Evolutionary conservation across 441 rosid species (phyloP), one percentile per base, ranked within the genome.

Genomic region (Erysimum pusillum): DNA sequence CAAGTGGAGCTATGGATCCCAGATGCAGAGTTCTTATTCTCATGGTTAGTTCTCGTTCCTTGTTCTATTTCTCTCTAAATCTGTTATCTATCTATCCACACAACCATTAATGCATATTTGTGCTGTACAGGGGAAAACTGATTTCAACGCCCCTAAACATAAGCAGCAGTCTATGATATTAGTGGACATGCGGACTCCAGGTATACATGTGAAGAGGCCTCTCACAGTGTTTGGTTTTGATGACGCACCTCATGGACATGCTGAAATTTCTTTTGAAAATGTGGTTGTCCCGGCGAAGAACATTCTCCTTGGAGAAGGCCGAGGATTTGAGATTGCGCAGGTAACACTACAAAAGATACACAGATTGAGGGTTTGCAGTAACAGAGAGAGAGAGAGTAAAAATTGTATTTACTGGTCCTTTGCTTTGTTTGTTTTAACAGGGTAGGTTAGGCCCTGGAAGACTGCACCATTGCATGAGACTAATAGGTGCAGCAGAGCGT

Each of bases 1-100:
- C 99, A 44, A 96, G 98, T 80, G 99, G 99, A 73, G 99, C 99
- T 32, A 93, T 96, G 99, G 99, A 96, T 86, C 98, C 98, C 14
- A 93, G 99, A 77, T 96, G 99, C 85, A 88, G 75, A 83, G 57
- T 96, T 62, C 98, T 96, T 77, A 89, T 96, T 68, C 88, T 96
- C 81, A 96, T 96, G 99, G 99, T 96, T 71, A 87, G 94, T 85
- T 74, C 74, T 77, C 45, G 70, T 57, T 10, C 18, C 25, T 63
- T 63, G 41, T 44, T 53, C n/a, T 8, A 25, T 31, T 42, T 53
- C 48, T 54, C 63, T 63, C 18, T 63, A 17, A 22, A 14, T n/a
- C 9, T 34, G 25, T 22, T 22, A 12, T 69, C n/a, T n/a, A n/a
- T n/a, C n/a, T n/a, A n/a, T n/a, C n/a, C n/a, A n/a, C n/a, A n/a